Evolutionary conservation across 768 basidiomycete genomes (phyloP).

Genomic region (Chiua virens): DNA sequence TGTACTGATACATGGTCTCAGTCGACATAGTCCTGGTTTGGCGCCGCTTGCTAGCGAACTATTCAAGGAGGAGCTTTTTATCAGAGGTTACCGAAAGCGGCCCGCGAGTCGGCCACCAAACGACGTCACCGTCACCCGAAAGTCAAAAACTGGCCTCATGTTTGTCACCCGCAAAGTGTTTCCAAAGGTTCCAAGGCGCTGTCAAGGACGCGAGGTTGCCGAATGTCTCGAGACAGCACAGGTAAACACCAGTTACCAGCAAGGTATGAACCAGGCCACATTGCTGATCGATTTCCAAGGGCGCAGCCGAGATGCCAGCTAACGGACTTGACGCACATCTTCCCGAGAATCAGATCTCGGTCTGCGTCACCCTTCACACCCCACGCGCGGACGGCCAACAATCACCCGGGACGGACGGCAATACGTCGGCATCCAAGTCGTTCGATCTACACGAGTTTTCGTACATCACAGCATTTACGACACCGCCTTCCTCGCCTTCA

Average conservation of each 20-base stretch:
- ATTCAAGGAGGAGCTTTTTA: slow-evolving; percentile 29
- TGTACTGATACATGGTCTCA: slow-evolving; percentile 5
- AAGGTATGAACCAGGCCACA: not conserved
- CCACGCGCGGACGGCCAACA: slow-evolving; percentile 1
- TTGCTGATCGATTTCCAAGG: slow-evolving; percentile 10
- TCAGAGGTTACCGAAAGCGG: slow-evolving; percentile 26
- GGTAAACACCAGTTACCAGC: slow-evolving; percentile 4
- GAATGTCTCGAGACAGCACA: slow-evolving; percentile 11
- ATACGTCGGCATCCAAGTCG: slow-evolving; percentile 11
- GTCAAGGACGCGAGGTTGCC: slow-evolving; percentile 18
- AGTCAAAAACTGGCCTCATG: not conserved
- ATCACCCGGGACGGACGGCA: slow-evolving; percentile 13
- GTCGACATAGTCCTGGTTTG: slow-evolving; percentile 8
- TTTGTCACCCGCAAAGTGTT: slow-evolving; percentile 4
- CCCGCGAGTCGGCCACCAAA: slow-evolving; percentile 11
- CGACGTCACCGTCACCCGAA: not conserved
- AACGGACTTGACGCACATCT: not conserved
- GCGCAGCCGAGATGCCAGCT: not conserved
- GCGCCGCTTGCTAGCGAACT: slow-evolving; percentile 29
- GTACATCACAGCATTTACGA: slow-evolving; percentile 31
- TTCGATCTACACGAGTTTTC: slow-evolving; percentile 33
- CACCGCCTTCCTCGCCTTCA: slow-evolving; percentile 30
- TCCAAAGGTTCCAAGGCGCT: slow-evolving; percentile 19
- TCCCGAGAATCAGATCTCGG: slow-evolving; percentile 2
- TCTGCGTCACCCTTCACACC: slow-evolving; percentile 9